Evolutionary conservation across 1,284 basidiomycete species (phyloP).

Genomic region (Tilletia caries): DNA sequence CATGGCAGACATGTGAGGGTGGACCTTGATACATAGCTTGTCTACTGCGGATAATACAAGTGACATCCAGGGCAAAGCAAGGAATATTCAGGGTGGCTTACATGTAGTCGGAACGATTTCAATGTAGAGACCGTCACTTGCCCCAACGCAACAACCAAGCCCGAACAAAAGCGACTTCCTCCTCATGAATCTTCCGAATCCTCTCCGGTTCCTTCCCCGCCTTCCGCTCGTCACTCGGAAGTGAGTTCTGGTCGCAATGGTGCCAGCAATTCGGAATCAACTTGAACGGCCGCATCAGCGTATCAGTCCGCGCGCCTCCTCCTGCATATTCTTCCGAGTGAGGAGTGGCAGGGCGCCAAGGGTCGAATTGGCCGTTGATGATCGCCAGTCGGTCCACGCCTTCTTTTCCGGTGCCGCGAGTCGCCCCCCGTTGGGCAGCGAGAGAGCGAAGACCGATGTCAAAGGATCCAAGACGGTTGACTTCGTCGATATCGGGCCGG

Average conservation of each 20-base stretch:
- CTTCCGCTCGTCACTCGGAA: slow-evolving; percentile 56
- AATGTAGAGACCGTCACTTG: slow-evolving; percentile 1
- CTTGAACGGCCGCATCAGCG: slow-evolving; percentile 74
- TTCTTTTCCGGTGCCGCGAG: neutral
- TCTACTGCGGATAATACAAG: too few relatives aligned
- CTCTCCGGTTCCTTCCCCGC: slow-evolving; percentile 66
- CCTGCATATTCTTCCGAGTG: slow-evolving; percentile 66
- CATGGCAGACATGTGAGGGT: too few relatives aligned
- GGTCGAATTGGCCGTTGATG: slow-evolving; percentile 78
- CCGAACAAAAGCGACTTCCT: slow-evolving; percentile 75
- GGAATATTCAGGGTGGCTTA: too few relatives aligned
- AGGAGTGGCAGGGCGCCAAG: slow-evolving; percentile 81
- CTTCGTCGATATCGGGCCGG: slow-evolving; percentile 71
- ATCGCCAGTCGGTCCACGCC: slow-evolving; percentile 75
- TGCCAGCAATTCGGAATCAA: slow-evolving; percentile 65
- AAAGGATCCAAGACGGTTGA: slow-evolving; percentile 61
- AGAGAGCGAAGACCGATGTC: slow-evolving; percentile 58
- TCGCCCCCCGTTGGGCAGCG: too few relatives aligned
- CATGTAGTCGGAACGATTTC: too few relatives aligned
- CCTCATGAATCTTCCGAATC: slow-evolving; percentile 74
- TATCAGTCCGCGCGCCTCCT: slow-evolving; percentile 69
- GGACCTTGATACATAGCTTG: too few relatives aligned
- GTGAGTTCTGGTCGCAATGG: slow-evolving; percentile 38
- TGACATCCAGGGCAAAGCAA: too few relatives aligned
- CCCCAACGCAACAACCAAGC: slow-evolving; percentile 70